phyloP scores from a whole-genome alignment of 768 basidiomycete genomes.

The Mrakia frigida region DNA sequence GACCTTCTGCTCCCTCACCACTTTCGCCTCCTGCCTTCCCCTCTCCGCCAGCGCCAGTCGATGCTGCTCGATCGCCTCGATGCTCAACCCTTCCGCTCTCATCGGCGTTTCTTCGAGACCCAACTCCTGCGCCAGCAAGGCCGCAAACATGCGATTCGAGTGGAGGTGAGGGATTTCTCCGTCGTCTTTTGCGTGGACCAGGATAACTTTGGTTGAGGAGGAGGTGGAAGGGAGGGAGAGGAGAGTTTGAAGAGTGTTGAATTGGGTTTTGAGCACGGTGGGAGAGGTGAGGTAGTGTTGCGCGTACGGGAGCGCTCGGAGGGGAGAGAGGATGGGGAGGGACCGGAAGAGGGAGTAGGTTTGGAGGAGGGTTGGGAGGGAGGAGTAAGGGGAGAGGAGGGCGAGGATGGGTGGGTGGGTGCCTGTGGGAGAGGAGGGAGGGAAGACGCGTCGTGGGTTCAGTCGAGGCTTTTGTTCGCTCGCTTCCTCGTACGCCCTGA shows the following conservation, averaged over 20 bases:
- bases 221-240: background rate
- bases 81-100: background rate
- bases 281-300: slow-evolving; percentile 21
- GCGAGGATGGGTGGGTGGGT: slow-evolving; percentile 22
- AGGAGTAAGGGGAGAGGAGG: slow-evolving; percentile 27
- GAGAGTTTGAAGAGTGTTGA: slow-evolving; percentile 23
- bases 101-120: background rate
- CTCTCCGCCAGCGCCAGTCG: background rate
- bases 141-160: slow-evolving; percentile 1
- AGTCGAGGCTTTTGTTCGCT: background rate
- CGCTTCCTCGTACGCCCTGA: no score
- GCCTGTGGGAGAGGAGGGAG: background rate
- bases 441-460: background rate
- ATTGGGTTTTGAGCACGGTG: slow-evolving; percentile 11
- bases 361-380: slow-evolving; percentile 18
- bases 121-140: slow-evolving; percentile 14
- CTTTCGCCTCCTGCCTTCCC: background rate
- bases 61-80: slow-evolving; percentile 17
- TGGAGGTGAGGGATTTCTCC: slow-evolving; percentile 26
- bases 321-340: slow-evolving; percentile 29
- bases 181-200: slow-evolving; percentile 29
- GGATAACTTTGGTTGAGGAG: slow-evolving; percentile 15
- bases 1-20: slow-evolving; percentile 1
- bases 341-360: slow-evolving; percentile 27
- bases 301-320: slow-evolving; percentile 15